These are phyloP conservation scores for Saccharomyces hybrid DNA, from an alignment of 1,139 yeast genomes.

Conservation along the genomic window DNA sequence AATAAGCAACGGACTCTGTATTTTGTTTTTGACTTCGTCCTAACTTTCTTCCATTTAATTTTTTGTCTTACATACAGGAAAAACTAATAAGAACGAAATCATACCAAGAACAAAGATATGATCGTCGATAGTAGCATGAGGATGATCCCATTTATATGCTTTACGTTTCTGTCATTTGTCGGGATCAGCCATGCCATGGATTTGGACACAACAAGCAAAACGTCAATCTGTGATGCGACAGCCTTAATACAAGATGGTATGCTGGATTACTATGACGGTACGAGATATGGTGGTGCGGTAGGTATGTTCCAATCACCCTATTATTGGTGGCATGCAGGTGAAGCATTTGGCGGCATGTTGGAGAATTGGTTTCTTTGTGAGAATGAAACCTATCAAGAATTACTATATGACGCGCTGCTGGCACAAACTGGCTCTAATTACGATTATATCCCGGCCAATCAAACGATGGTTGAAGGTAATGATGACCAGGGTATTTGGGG, in stretches of 20 bases:
- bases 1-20: background rate
- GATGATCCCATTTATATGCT: background rate
- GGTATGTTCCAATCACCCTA: conserved; percentile 55
- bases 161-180: background rate
- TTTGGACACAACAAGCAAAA: conserved; percentile 30
- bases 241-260: conserved; percentile 42
- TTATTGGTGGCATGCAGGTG: conserved; percentile 72
- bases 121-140: background rate
- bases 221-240: conserved; percentile 47
- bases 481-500: conserved; percentile 75
- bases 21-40: background rate
- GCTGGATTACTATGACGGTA: conserved; percentile 52
- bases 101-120: background rate
- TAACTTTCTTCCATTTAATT: background rate
- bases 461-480: conserved; percentile 58
- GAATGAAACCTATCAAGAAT: conserved; percentile 37
- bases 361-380: conserved; percentile 47
- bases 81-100: background rate
- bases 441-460: conserved; percentile 52
- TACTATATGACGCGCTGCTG: conserved; percentile 42
- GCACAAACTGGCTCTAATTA: conserved; percentile 49
- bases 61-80: background rate
- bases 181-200: conserved; percentile 10
- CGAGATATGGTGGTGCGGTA: conserved; percentile 46
- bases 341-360: conserved; percentile 55